Percentiles rank a stretch among this genome's conserved stretches.
Evolutionary conservation across 305 asterid species (phyloP).

Genomic region (Stenogyne calaminthoides): DNA sequence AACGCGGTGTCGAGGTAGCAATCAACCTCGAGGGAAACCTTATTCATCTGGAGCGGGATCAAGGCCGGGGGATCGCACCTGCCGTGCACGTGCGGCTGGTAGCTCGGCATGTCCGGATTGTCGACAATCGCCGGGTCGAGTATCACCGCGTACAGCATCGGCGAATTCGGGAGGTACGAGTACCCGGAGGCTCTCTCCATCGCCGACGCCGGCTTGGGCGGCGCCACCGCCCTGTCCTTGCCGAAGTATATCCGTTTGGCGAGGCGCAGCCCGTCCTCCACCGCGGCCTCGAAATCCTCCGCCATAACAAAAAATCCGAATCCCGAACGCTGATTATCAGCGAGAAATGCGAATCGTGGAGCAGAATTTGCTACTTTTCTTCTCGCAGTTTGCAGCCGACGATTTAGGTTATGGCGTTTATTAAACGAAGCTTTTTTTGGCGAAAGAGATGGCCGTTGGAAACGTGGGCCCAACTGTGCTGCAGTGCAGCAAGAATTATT

Average conservation of each 20-base stretch:
- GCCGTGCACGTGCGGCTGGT: slow-evolving; percentile 99
- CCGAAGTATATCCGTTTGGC: slow-evolving; percentile 84
- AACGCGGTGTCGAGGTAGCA: slow-evolving; percentile 79
- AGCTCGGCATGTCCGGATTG: slow-evolving; percentile 95
- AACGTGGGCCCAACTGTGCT: slow-evolving; percentile 26
- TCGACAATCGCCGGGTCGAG: slow-evolving; percentile 81
- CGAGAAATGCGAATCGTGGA: slow-evolving; percentile 11
- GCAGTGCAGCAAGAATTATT: background rate
- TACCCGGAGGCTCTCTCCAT: slow-evolving; percentile 63
- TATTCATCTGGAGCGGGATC: slow-evolving; percentile 89
- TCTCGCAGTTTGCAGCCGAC: slow-evolving; percentile 15
- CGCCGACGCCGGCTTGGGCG: slow-evolving; percentile 67
- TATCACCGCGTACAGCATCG: slow-evolving; percentile 86
- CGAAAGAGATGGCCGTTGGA: slow-evolving; percentile 40
- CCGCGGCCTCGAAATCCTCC: slow-evolving; percentile 81
- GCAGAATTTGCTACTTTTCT: background rate
- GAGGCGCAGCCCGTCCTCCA: slow-evolving; percentile 91
- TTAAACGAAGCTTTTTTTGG: slow-evolving; percentile 4
- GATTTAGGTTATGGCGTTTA: slow-evolving; percentile 31
- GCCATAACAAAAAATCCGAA: slow-evolving; percentile 46
- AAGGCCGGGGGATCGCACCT: slow-evolving; percentile 88
- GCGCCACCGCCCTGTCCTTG: slow-evolving; percentile 86
- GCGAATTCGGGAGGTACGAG: slow-evolving; percentile 62
- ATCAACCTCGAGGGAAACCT: slow-evolving; percentile 62
- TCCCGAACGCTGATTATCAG: background rate